These are phyloP conservation scores for Fusarium agapanthi DNA, from an alignment of 2,329 filamentous ascomycete genomes.

Conservation along the genomic window DNA sequence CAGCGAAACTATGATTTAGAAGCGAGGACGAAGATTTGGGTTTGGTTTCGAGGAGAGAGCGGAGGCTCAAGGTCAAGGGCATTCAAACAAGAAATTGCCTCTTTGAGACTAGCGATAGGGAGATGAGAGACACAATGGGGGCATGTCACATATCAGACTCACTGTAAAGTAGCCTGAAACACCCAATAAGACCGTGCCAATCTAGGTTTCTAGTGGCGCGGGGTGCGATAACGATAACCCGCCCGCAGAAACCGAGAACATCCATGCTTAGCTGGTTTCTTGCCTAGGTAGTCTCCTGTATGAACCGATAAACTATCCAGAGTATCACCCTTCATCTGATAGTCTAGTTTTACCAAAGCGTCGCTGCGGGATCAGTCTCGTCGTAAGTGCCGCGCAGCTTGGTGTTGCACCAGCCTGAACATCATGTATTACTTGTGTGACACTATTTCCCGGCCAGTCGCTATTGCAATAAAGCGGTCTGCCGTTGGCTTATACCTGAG, in stretches of 20 bases:
- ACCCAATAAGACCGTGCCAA: conserved; percentile 12
- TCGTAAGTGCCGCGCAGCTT: conserved; percentile 19
- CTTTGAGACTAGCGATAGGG: conserved; percentile 18
- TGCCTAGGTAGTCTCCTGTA: background rate
- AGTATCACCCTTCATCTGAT: background rate
- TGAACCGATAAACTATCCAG: background rate
- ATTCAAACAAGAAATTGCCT: background rate
- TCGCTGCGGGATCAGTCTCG: conserved; percentile 12
- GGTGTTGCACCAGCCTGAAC: conserved; percentile 8
- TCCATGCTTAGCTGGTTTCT: background rate
- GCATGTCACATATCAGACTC: conserved; percentile 6
- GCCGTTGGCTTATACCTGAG: background rate
- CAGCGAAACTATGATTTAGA: too few relatives aligned
- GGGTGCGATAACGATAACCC: conserved; percentile 54
- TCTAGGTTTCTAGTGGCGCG: conserved; percentile 39
- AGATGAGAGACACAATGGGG: conserved; percentile 10
- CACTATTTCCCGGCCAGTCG: conserved; percentile 5
- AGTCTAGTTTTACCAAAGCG: background rate
- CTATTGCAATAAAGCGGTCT: conserved; percentile 5
- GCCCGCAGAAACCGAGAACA: conserved; percentile 6
- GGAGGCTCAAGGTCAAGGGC: conserved; percentile 20
- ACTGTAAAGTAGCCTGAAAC: conserved; percentile 20
- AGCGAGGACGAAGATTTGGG: conserved; percentile 20
- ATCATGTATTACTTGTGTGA: conserved; percentile 20
- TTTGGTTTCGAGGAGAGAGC: conserved; percentile 23